phyloP scores from a whole-genome alignment of 177 flowering plant genomes.

The Telopea speciosissima region DNA sequence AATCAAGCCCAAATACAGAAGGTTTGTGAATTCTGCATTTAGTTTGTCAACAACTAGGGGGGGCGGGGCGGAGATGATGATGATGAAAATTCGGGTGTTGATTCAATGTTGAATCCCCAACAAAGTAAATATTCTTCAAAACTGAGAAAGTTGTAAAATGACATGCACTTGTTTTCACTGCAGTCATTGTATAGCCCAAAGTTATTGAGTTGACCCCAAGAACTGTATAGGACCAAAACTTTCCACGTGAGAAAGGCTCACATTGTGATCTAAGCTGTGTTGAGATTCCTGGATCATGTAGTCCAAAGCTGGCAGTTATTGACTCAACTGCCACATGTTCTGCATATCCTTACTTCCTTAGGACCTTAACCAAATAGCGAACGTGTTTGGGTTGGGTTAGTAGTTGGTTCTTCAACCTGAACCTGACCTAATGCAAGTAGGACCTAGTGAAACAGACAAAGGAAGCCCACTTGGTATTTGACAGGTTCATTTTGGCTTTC shows the following conservation, averaged over 20 bases:
- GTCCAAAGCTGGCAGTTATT: background rate
- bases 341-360: too few species aligned
- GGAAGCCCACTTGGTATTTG: too few species aligned
- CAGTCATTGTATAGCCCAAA: background rate
- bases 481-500: background rate
- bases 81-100: too few species aligned
- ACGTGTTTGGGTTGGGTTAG: background rate
- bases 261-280: background rate
- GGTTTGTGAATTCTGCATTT: slow-evolving; percentile 31
- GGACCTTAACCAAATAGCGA: too few species aligned
- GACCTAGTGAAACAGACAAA: too few species aligned
- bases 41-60: background rate
- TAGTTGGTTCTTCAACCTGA: background rate
- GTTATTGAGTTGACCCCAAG: background rate
- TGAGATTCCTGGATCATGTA: too few species aligned
- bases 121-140: background rate
- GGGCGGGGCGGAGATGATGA: background rate
- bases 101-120: background rate
- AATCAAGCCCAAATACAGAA: slow-evolving; percentile 72
- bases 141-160: background rate
- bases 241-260: background rate
- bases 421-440: background rate
- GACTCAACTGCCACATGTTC: background rate
- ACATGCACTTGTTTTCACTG: background rate
- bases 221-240: background rate